These are phyloP conservation scores for Pyricularia sp. DNA, from an alignment of 2,329 filamentous ascomycete species.

Conservation along the genomic window DNA sequence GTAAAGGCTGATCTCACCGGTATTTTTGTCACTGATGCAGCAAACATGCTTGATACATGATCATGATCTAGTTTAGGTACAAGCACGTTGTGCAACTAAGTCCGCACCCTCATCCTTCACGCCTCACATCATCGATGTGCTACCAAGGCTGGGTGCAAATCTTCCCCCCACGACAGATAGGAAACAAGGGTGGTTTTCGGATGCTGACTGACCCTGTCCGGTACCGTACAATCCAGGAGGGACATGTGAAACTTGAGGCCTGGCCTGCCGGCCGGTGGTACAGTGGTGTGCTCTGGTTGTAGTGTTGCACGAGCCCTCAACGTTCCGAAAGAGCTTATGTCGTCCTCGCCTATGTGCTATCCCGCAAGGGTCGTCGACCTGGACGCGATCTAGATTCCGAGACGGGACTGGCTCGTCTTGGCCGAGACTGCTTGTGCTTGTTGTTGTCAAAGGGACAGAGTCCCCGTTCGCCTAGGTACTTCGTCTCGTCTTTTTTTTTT, in stretches of 20 bases:
- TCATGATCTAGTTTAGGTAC: not conserved
- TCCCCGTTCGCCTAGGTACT: not conserved
- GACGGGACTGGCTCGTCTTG: not conserved
- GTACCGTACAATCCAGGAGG: not conserved
- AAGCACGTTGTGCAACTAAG: not conserved
- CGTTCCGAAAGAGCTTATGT: not conserved
- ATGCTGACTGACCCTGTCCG: not conserved
- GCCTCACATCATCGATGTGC: not conserved
- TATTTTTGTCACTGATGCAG: no score
- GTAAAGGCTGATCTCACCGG: no score
- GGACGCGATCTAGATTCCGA: not conserved
- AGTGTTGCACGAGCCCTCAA: not conserved
- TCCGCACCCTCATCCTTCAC: not conserved
- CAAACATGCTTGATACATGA: no score
- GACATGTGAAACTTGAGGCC: not conserved
- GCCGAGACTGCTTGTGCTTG: not conserved
- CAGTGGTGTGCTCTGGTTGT: not conserved
- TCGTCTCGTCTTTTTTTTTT: not conserved
- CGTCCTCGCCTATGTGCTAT: not conserved
- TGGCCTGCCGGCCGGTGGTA: not conserved
- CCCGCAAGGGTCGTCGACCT: not conserved
- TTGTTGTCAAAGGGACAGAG: not conserved
- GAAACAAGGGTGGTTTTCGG: not conserved
- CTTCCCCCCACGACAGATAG: not conserved
- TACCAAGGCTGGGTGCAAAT: not conserved